A percentile compares a stretch with the other conserved stretches of the same genome.
Evolutionary conservation across 2,329 filamentous ascomycete genomes (phyloP).

Genomic region (Beauveria asiatica): DNA sequence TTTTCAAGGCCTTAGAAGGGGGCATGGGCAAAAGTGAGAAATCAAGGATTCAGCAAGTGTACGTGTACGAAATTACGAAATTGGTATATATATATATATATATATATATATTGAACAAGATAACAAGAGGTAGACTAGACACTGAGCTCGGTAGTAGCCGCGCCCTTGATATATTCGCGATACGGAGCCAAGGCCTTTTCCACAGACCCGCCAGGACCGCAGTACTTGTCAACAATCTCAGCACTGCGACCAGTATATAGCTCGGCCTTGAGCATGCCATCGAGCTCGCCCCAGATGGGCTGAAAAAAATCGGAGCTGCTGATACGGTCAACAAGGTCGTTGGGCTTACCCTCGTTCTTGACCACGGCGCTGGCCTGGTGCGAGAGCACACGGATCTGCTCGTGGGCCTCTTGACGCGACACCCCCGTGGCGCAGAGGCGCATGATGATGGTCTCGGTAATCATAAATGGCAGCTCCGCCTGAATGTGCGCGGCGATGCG

Average conservation of each 20-base stretch:
- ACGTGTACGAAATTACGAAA: too few relatives aligned
- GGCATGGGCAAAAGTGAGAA: too few relatives aligned
- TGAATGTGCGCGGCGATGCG: constrained; percentile 60
- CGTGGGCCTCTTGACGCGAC: constrained; percentile 74
- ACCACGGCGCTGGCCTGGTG: constrained; percentile 62
- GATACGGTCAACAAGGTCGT: constrained; percentile 77
- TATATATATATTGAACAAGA: too few relatives aligned
- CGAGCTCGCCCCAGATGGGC: constrained; percentile 60
- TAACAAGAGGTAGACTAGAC: constrained; percentile 19
- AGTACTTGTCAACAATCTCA: constrained; percentile 38
- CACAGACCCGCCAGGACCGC: constrained; percentile 30
- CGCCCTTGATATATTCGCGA: constrained; percentile 24
- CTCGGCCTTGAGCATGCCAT: constrained; percentile 56
- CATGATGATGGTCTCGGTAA: constrained; percentile 64
- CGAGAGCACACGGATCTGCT: constrained; percentile 75
- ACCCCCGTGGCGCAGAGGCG: constrained; percentile 61
- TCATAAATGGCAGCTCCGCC: constrained; percentile 81
- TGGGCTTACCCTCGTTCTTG: constrained; percentile 55
- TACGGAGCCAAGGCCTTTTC: constrained; percentile 32
- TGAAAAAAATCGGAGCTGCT: constrained; percentile 64
- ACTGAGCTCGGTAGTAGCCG: constrained; percentile 28
- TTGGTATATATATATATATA: too few relatives aligned
- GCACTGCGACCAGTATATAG: constrained; percentile 38
- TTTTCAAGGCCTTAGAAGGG: too few relatives aligned
- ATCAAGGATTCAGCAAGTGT: too few relatives aligned